A percentile compares a stretch with the other conserved stretches of the same genome.
phyloP scores from a whole-genome alignment of 495 filamentous ascomycete species.

The Apodospora peruviana region DNA sequence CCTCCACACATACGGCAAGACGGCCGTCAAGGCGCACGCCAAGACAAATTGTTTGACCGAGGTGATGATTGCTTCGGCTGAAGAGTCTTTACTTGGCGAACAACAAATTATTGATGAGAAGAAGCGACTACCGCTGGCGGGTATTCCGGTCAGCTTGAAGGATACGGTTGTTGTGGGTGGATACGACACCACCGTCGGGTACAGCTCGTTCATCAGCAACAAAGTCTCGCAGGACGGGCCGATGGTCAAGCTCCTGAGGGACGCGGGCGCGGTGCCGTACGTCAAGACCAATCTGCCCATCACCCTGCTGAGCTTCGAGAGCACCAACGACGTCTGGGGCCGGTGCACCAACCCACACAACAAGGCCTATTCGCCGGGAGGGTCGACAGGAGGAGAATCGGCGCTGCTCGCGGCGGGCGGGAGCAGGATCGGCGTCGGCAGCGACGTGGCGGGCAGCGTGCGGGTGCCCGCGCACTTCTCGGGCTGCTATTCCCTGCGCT shows the following conservation, averaged over 20 bases:
- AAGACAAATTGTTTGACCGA: constrained; percentile 93
- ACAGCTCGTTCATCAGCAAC: constrained; percentile 66
- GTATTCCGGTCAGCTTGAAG: constrained; percentile 85
- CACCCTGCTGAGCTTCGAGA: constrained; percentile 88
- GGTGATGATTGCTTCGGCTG: constrained; percentile 74
- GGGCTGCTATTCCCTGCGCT: constrained; percentile 84
- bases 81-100: constrained; percentile 55
- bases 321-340: constrained; percentile 86
- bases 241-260: constrained; percentile 73
- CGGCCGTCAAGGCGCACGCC: constrained; percentile 76
- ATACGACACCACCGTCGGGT: constrained; percentile 83
- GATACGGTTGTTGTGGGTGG: constrained; percentile 81
- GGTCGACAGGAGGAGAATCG: constrained; percentile 83
- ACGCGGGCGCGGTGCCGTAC: constrained; percentile 93
- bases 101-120: neutral
- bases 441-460: constrained; percentile 90
- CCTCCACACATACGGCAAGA: constrained; percentile 84
- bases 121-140: constrained; percentile 68
- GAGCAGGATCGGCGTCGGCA: constrained; percentile 81
- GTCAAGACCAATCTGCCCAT: constrained; percentile 94
- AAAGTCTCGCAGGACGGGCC: constrained; percentile 61
- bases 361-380: constrained; percentile 77
- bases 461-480: constrained; percentile 84
- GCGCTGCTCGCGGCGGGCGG: constrained; percentile 83
- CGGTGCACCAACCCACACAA: constrained; percentile 80